Evolutionary conservation across 2,329 filamentous ascomycete species (phyloP).

Genomic region (Ophiostoma himal-ulmi): DNA sequence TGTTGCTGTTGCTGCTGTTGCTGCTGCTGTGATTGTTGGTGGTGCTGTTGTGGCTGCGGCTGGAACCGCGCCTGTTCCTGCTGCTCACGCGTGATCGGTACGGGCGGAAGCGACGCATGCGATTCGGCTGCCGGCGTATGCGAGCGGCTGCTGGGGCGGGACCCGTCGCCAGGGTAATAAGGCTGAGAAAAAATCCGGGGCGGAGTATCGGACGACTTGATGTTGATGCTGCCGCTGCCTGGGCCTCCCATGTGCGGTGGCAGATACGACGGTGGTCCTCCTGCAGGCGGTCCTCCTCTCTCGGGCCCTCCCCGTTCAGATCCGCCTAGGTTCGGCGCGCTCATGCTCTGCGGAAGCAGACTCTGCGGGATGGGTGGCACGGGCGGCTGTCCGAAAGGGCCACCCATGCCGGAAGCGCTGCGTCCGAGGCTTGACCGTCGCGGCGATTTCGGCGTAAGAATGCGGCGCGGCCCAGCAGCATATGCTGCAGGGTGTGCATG

Average conservation of each 20-base stretch:
- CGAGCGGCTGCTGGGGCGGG: neutral
- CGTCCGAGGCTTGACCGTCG: slow-evolving; percentile 46
- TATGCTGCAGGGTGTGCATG: slow-evolving; percentile 29
- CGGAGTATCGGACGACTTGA: slow-evolving; percentile 19
- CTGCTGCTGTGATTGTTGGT: neutral
- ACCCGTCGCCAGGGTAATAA: slow-evolving; percentile 15
- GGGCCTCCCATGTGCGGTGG: slow-evolving; percentile 13
- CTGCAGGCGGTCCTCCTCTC: too few species aligned
- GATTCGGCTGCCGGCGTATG: neutral
- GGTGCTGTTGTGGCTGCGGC: neutral
- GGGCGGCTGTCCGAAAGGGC: slow-evolving; percentile 17
- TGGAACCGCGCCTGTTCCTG: slow-evolving; percentile 9
- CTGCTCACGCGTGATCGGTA: neutral
- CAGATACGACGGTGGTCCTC: neutral
- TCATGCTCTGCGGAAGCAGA: slow-evolving; percentile 17
- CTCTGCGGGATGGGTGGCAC: slow-evolving; percentile 16
- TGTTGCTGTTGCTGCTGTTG: slow-evolving; percentile 2
- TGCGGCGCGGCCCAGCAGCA: slow-evolving; percentile 31
- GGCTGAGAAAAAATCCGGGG: slow-evolving; percentile 27
- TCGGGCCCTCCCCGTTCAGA: neutral
- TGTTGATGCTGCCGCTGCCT: neutral
- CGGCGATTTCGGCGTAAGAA: slow-evolving; percentile 55
- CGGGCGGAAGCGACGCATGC: neutral
- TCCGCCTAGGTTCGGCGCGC: slow-evolving; percentile 16
- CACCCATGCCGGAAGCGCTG: neutral